Percentiles rank a stretch among this genome's conserved stretches.
phyloP scores from a whole-genome alignment of 768 basidiomycete species.

The Amanita phalloides region DNA sequence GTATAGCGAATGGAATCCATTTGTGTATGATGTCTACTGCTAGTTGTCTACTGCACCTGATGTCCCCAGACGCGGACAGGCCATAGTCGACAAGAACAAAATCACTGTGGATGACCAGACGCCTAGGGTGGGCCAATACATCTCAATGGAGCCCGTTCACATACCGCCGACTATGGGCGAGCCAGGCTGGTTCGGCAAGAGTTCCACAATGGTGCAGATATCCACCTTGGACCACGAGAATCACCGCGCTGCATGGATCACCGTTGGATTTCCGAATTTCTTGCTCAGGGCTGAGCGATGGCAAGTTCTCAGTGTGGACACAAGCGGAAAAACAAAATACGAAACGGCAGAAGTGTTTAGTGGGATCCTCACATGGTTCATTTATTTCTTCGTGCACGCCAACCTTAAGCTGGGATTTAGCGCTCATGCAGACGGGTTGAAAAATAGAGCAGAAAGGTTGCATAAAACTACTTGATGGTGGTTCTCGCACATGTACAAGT shows the following conservation, averaged over 20 bases:
- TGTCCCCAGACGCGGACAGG: slow-evolving; percentile 1
- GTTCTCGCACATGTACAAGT: neutral
- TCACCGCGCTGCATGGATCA: slow-evolving; percentile 18
- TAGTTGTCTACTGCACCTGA: neutral
- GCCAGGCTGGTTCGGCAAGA: slow-evolving; percentile 13
- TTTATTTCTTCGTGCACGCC: slow-evolving; percentile 13
- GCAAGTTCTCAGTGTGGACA: slow-evolving; percentile 15
- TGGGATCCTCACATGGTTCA: slow-evolving; percentile 14
- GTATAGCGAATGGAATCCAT: slow-evolving; percentile 31
- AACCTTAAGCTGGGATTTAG: slow-evolving; percentile 16
- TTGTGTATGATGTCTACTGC: neutral
- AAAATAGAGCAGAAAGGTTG: slow-evolving; percentile 11
- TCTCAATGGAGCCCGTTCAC: slow-evolving; percentile 21
- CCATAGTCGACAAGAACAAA: neutral
- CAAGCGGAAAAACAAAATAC: slow-evolving; percentile 17
- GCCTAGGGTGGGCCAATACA: slow-evolving; percentile 10
- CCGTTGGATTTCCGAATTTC: slow-evolving; percentile 14
- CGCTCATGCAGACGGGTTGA: slow-evolving; percentile 14
- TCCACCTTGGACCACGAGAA: slow-evolving; percentile 16
- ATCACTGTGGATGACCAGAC: neutral
- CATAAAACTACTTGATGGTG: slow-evolving; percentile 1
- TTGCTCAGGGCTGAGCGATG: slow-evolving; percentile 19
- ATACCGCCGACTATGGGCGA: slow-evolving; percentile 17
- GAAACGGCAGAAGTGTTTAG: slow-evolving; percentile 19
- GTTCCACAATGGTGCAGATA: slow-evolving; percentile 19